Percentiles rank a stretch among this genome's conserved stretches.
Evolutionary conservation across 805 yeast genomes (phyloP).

Genomic region (Metschnikowia reukaufii): DNA sequence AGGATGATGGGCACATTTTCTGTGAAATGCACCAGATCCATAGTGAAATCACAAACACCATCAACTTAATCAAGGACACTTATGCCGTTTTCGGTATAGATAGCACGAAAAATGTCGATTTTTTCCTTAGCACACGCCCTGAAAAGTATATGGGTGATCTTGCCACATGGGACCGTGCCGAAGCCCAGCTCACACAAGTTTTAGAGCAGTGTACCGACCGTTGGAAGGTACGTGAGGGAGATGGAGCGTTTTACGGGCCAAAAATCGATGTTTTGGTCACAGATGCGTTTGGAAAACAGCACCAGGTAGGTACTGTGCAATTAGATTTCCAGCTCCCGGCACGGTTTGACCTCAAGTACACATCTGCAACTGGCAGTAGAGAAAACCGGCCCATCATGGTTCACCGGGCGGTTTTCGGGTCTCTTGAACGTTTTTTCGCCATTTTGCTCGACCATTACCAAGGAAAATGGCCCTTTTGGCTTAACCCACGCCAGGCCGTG

Average conservation of each 20-base stretch:
- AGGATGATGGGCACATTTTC: conserved; percentile 97
- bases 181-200: conserved; percentile 58
- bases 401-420: conserved; percentile 94
- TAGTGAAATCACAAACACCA: conserved; percentile 67
- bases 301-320: conserved; percentile 95
- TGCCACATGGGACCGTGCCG: conserved; percentile 83
- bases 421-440: conserved; percentile 90
- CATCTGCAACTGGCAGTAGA: conserved; percentile 47
- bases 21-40: conserved; percentile 78
- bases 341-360: conserved; percentile 73
- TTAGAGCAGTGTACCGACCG: conserved; percentile 49
- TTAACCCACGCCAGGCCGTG: conserved; percentile 87
- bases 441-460: conserved; percentile 83
- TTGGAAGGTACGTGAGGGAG: conserved; percentile 85
- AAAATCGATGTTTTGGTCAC: conserved; percentile 83
- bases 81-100: conserved; percentile 66
- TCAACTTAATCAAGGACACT: conserved; percentile 71
- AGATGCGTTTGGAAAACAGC: conserved; percentile 77
- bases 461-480: conserved; percentile 98
- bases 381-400: conserved; percentile 84
- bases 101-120: conserved; percentile 46
- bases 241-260: conserved; percentile 97
- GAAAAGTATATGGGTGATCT: conserved; percentile 75
- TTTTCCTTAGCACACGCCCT: conserved; percentile 85
- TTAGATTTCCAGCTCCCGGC: conserved; percentile 92